Evolutionary conservation across 805 yeast genomes (phyloP), one percentile per base, ranked within the genome.

Genomic region (Yarrowia phangngaensis): DNA sequence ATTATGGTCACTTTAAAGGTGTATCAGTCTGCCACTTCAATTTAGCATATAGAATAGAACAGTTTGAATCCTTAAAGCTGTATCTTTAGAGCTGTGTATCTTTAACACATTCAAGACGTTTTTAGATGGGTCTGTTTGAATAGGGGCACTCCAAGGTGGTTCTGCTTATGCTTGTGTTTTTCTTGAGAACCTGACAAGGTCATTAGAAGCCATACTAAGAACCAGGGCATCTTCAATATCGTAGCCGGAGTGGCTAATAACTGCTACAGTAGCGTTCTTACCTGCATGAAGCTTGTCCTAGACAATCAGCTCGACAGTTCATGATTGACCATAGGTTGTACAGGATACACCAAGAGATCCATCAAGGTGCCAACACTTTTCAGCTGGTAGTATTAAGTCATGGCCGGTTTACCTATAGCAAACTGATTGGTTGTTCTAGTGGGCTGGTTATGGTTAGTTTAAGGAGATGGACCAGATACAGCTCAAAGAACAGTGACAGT

Each of bases 401-500:
- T 90, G n/a, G 98, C 98, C 70, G 92, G 98, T 69, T 87, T 87
- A 79, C 95, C 95, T 95, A 85, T 85, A 63, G 95, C 95, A 74
- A 94, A 85, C 67, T 85, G 95, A 67, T 85, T 86, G 4, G 95
- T 85, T 67, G 86, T 85, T 73, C 95, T 78, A 33, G 95, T 95
- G 4, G 94, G 84, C 68, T 85, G 95, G 68, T 85, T 85, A 64
- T 85, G 95, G 62, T 85, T 95, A 35, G 95, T 95, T 60, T 86
- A 85, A 14, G 95, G 95, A 71, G 86, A 86, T 58, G 86, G 72
- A 20, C 95, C 95, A 0, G 95, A 95, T 50, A 86, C 95, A 0
- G 95, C 95, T 51, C 95, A 95, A 23, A 87, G 69, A 3, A 87
- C 82, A 0, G n/a, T n/a, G n/a, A n/a, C n/a, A n/a, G 95, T 87